Base-by-base conservation (phyloP, 2,329 filamentous ascomycete genomes). In the Exophiala bonariae region DNA sequence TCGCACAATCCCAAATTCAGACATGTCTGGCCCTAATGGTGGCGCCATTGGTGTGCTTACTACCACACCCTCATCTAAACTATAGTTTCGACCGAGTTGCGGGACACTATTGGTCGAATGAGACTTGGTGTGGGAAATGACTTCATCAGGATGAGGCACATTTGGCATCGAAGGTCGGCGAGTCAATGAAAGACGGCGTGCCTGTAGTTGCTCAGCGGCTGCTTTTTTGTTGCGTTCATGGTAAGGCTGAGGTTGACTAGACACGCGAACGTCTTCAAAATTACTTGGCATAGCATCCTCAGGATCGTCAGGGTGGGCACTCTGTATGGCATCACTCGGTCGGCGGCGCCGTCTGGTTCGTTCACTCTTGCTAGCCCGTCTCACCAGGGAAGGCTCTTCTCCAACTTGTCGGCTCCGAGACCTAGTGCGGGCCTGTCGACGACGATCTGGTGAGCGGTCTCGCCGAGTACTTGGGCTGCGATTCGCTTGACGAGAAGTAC, bases 131-230 rank as follows among this genome's bases (percentile, higher is more conserved):
- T 57, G 59, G n/a, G 65, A 60, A 4, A 75, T 51, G 4, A 34
- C 23, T 37, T 82, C 75, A 7, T 75, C 76, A 0, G 91, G 91
- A 56, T 90, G 84, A 4, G 88, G 84, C 51, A 96, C 95, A 0
- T 82, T 73, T 0, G 89, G 89, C 2, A 85, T 89, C 18, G 87
- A 87, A 3, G 89, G 87, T 40, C 89, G 81, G 45, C 88, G 81
- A 16, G 87, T 89, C 19, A 95, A 75, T 11, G 92, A 96, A 62
- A 87, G 82, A 48, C 92, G 84, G 20, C 92, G 83, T 61, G 93
- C 88, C 66, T 96, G 91, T 1, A 97, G 79, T 66, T 96, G 91
- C 38, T 86, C 83, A 6, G 90, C 89, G 8, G 87, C 87, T 39
- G 83, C 74, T 56, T 89, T 86, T 67, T 85, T 88, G 68, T 85